Percentiles rank a stretch among this genome's conserved stretches.
Evolutionary conservation across 257 asterid species (phyloP).

Genomic region (Ajuga chamaepitys): DNA sequence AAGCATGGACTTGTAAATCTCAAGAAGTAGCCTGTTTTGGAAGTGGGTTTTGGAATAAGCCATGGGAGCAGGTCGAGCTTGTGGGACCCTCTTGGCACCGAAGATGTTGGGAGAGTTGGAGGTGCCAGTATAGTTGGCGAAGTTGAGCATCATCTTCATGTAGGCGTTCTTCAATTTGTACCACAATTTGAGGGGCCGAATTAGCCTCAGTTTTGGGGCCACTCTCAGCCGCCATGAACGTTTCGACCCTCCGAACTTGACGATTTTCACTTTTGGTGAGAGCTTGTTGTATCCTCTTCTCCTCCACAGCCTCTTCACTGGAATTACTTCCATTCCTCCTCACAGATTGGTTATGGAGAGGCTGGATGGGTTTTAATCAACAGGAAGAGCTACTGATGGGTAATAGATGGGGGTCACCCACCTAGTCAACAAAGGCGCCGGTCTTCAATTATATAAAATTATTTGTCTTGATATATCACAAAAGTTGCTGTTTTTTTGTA

Average conservation of each 20-base stretch:
- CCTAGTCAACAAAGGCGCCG: too few relatives aligned
- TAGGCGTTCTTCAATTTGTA: conserved; percentile 31
- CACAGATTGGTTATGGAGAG: neutral
- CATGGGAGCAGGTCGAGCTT: conserved; percentile 7
- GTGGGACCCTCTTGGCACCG: conserved; percentile 25
- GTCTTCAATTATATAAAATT: too few relatives aligned
- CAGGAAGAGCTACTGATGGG: neutral
- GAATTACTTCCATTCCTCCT: conserved; percentile 19
- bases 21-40: conserved; percentile 54
- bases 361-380: neutral
- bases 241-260: conserved; percentile 18
- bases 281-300: conserved; percentile 25
- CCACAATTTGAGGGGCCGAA: conserved; percentile 35
- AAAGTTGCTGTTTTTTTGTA: too few relatives aligned
- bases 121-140: conserved; percentile 17
- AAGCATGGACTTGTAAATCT: conserved; percentile 68
- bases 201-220: conserved; percentile 25
- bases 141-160: conserved; percentile 33
- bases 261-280: conserved; percentile 14
- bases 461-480: too few relatives aligned
- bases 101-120: conserved; percentile 15
- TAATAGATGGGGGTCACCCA: too few relatives aligned
- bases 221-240: conserved; percentile 27
- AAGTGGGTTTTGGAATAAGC: conserved; percentile 31
- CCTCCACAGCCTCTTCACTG: conserved; percentile 16